Evolutionary conservation across 106 monocot species (phyloP), one percentile per base, ranked within the genome.

Genomic region (Ottelia alismoides): DNA sequence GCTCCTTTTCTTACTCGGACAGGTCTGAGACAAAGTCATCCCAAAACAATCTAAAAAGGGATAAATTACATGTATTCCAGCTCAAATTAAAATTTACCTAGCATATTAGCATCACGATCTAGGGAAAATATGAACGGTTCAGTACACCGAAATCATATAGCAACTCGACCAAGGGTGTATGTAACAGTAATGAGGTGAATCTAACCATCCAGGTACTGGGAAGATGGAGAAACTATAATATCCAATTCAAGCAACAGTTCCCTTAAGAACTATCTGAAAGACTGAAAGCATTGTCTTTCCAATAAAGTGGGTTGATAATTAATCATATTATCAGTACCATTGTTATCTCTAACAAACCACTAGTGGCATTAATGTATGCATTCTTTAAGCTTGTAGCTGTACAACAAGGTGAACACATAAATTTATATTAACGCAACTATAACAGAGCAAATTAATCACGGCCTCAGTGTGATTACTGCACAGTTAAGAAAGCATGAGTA

Each of bases 1-100:
- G 27, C 76, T 52, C 31, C 78, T 70, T 58, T 58, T 72, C 74
- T 72, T 86, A 61, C 68, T 75, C 26, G 77, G 65, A 72, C 73
- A 78, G 12, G 74, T 81, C 87, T 87, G 49, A 26, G 72, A 25
- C 52, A 78, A 11, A n/a, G 28, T 25, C 14, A 25, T 20, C 47
- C 22, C 21, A 20, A 40, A 9, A 11, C 3, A 68, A 19, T 27
- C n/a, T 12, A 56, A 31, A n/a, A 2, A 22, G 11, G n/a, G 10
- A 40, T 40, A 40, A 40, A 14, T 40, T 40, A 14, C 35, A 40
- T 14, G 14, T 40, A 40, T 40, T 40, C 9, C 35, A 40, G 35
- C 35, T 40, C 35, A 6, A 4, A 40, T 40, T 14, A 40, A 40
- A 40, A 6, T 40, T 40, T 40, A 40, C 35, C 35, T 14, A 40